These are phyloP conservation scores for Schwanniomyces pseudopolymorphus DNA, from an alignment of 805 yeast species.

Conservation along the genomic window DNA sequence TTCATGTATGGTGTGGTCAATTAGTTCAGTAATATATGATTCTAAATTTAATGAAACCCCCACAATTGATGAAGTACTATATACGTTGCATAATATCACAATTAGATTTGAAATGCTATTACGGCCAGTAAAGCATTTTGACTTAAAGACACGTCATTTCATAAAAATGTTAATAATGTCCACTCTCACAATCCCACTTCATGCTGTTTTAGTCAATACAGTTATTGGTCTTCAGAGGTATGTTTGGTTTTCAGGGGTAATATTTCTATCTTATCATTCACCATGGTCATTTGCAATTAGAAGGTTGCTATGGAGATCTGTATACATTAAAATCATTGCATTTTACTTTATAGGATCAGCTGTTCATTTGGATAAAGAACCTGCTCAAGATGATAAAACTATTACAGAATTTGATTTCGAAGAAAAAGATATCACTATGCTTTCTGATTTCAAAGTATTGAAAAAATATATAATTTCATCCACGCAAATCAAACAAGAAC, in stretches of 20 bases:
- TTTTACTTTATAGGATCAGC: constrained; percentile 44
- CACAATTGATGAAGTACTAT: constrained; percentile 52
- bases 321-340: constrained; percentile 36
- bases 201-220: constrained; percentile 33
- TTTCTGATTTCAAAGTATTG: constrained; percentile 37
- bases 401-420: constrained; percentile 15
- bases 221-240: constrained; percentile 32
- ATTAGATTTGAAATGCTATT: constrained; percentile 41
- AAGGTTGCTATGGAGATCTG: constrained; percentile 51
- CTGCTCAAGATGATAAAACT: constrained; percentile 2
- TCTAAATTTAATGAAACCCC: constrained; percentile 46
- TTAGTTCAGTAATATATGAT: constrained; percentile 42
- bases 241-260: constrained; percentile 36
- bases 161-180: constrained; percentile 30
- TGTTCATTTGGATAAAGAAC: constrained; percentile 14
- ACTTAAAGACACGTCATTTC: constrained; percentile 24
- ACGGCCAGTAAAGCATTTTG: constrained; percentile 36
- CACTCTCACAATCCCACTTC: constrained; percentile 43
- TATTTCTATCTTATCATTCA: constrained; percentile 44
- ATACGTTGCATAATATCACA: constrained; percentile 46
- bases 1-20: constrained; percentile 45
- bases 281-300: constrained; percentile 48
- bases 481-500: constrained; percentile 45
- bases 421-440: constrained; percentile 15
- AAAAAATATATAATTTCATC: constrained; percentile 38